These are phyloP conservation scores for Solidago caesia DNA, from an alignment of 129 eudicot genomes.

Conservation along the genomic window DNA sequence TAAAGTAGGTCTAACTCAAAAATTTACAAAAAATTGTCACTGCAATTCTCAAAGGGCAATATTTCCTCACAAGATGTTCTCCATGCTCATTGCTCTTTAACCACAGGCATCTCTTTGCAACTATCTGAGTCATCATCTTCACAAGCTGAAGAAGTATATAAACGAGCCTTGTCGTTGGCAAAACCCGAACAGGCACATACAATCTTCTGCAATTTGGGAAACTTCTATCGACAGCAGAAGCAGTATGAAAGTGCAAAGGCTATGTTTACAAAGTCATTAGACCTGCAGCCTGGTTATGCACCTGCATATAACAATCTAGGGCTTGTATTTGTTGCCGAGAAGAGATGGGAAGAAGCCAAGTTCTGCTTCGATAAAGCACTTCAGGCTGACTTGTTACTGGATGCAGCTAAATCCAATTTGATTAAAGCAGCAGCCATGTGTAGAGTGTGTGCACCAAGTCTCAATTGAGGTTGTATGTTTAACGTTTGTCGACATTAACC, in stretches of 20 bases:
- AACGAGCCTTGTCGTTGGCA: constrained; percentile 74
- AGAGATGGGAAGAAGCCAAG: constrained; percentile 80
- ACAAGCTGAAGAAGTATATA: constrained; percentile 82
- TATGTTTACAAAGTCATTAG: constrained; percentile 84
- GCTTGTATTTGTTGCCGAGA: constrained; percentile 87
- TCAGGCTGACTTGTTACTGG: constrained; percentile 76
- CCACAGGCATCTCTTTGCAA: constrained; percentile 76
- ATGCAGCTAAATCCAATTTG: constrained; percentile 93
- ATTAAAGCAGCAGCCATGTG: constrained; percentile 68
- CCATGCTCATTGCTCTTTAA: not conserved
- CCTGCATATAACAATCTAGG: constrained; percentile 96
- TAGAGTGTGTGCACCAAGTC: constrained; percentile 39
- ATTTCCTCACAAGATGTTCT: not conserved
- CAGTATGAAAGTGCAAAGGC: constrained; percentile 74
- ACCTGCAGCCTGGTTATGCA: constrained; percentile 92
- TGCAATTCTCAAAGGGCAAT: not conserved
- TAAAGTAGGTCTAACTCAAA: not conserved
- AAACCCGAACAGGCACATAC: constrained; percentile 65
- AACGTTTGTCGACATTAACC: not conserved
- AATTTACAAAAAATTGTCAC: not conserved
- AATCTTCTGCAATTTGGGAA: constrained; percentile 77
- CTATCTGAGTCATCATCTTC: constrained; percentile 61
- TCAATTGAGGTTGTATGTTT: constrained; percentile 18
- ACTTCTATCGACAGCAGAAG: constrained; percentile 69
- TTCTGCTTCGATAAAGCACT: constrained; percentile 80